Conservation (phyloP, 139 green algal species). For the Haematococcus lacustris region DNA sequence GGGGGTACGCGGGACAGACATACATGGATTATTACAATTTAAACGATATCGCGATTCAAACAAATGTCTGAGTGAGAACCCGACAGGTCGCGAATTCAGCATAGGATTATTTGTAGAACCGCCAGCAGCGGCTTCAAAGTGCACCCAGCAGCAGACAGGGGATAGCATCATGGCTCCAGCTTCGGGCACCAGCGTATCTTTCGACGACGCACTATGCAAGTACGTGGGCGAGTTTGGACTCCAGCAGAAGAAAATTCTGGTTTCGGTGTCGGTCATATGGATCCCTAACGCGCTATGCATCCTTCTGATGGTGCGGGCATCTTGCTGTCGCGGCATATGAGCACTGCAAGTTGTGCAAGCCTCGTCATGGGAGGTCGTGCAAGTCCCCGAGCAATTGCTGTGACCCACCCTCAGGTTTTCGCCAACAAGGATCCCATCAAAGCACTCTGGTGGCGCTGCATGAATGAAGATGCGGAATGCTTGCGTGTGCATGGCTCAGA, state of each 20-base stretch:
- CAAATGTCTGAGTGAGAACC: too few species aligned
- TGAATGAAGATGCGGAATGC: too few species aligned
- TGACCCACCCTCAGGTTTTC: neutral
- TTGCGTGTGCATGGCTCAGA: too few species aligned
- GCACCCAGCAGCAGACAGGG: neutral
- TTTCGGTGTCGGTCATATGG: slow-evolving; percentile 13
- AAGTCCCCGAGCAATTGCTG: neutral
- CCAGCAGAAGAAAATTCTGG: slow-evolving; percentile 11
- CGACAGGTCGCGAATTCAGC: too few species aligned
- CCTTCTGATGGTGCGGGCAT: slow-evolving; percentile 21
- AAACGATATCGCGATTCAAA: too few species aligned
- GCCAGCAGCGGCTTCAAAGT: too few species aligned
- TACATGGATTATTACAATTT: too few species aligned
- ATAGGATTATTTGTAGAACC: too few species aligned
- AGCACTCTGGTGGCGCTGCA: slow-evolving; percentile 16
- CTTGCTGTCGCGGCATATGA: too few species aligned
- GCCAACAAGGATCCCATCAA: slow-evolving; percentile 10
- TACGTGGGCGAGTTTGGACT: slow-evolving; percentile 34
- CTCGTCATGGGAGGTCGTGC: too few species aligned
- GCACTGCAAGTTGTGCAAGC: too few species aligned
- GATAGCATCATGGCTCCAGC: neutral
- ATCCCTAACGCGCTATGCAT: slow-evolving; percentile 29
- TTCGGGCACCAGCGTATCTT: neutral
- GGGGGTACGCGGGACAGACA: too few species aligned
- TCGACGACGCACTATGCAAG: slow-evolving; percentile 26